Evolutionary conservation across 1,284 basidiomycete genomes (phyloP).

Genomic region (Cryptococcus wingfieldii): DNA sequence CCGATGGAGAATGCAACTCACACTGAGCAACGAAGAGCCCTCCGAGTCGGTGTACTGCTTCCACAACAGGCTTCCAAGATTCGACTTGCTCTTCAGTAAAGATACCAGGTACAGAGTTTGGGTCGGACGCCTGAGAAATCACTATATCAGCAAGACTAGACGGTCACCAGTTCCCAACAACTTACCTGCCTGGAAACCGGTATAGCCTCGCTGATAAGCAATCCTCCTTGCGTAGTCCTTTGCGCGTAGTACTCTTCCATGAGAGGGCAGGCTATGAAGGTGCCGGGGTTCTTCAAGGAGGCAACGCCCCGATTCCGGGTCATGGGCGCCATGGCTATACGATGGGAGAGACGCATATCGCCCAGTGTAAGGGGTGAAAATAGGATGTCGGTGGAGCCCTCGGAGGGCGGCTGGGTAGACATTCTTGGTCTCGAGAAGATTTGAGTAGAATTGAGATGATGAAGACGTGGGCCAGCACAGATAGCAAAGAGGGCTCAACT

Average conservation of each 20-base stretch:
- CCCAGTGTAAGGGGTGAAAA: background rate
- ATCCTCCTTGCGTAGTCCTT: background rate
- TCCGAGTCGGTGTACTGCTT: conserved; percentile 25
- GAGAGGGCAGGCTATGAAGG: background rate
- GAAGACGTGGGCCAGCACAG: too few species aligned
- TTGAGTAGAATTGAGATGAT: too few species aligned
- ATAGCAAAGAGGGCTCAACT: too few species aligned
- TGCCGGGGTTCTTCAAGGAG: background rate
- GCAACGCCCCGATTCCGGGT: background rate
- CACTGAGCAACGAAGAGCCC: conserved; percentile 29
- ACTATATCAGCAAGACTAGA: background rate
- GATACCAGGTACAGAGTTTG: conserved; percentile 9
- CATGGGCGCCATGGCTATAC: background rate
- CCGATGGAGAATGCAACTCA: background rate
- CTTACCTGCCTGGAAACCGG: background rate
- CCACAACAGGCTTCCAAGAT: conserved; percentile 27
- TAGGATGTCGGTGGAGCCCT: background rate
- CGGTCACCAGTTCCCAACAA: background rate
- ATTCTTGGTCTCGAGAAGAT: too few species aligned
- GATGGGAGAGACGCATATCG: background rate
- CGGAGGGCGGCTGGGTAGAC: background rate
- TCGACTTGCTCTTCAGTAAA: conserved; percentile 30
- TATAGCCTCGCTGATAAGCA: conserved; percentile 1
- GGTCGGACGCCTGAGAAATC: background rate
- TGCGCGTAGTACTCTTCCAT: background rate